Conservation (phyloP, 441 rosid species). For the Populus hybrid region DNA sequence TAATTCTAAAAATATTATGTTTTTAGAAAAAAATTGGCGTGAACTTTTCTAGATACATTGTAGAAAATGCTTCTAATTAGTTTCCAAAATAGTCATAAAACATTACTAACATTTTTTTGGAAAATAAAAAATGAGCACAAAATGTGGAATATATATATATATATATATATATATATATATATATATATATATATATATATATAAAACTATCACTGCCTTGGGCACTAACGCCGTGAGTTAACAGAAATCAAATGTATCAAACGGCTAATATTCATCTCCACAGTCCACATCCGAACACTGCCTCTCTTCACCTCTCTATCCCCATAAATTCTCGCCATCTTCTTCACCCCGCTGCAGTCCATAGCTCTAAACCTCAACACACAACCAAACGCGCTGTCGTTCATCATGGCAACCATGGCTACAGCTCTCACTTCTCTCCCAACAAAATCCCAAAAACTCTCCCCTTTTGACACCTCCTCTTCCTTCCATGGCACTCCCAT, state of each 20-base stretch:
- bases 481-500: no score
- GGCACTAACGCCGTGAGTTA: not conserved
- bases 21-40: no score
- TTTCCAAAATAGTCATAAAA: not conserved
- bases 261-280: not conserved
- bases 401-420: slow-evolving; percentile 28
- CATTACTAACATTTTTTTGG: not conserved
- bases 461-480: not conserved
- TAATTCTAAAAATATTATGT: not conserved
- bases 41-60: not conserved
- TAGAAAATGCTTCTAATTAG: not conserved
- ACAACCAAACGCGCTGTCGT: not conserved
- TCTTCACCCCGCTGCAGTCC: not conserved
- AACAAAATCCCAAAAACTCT: not conserved
- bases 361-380: not conserved
- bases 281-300: not conserved
- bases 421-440: slow-evolving; percentile 17
- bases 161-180: no score
- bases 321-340: not conserved
- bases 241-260: not conserved
- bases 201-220: not conserved
- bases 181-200: no score
- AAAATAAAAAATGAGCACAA: not conserved
- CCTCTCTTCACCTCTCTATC: not conserved
- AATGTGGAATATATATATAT: not conserved